Conservation (phyloP, 805 yeast genomes). For the Hanseniaspora lachancei region DNA sequence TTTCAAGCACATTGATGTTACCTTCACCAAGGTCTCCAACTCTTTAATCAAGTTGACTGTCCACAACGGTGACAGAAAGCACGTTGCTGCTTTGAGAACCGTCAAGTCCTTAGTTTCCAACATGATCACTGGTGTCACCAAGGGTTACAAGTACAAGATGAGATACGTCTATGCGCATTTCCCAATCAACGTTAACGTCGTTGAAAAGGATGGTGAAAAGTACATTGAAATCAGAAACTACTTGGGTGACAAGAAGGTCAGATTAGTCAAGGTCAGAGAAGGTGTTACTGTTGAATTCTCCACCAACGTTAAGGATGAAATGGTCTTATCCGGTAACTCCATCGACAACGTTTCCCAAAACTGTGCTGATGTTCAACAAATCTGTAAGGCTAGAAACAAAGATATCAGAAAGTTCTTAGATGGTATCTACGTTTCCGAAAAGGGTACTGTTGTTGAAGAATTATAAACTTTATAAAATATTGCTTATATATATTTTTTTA, state of each 20-base stretch:
- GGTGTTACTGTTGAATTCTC: constrained; percentile 84
- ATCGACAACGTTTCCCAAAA: constrained; percentile 94
- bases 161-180: constrained; percentile 99
- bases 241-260: constrained; percentile 97
- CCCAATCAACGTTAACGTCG: constrained; percentile 96
- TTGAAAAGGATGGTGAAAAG: constrained; percentile 60
- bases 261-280: constrained; percentile 71
- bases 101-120: constrained; percentile 90
- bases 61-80: constrained; percentile 99
- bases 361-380: constrained; percentile 96
- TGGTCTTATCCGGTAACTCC: constrained; percentile 86
- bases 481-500: neutral
- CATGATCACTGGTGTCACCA: constrained; percentile 96
- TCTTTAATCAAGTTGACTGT: constrained; percentile 75
- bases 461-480: constrained; percentile 19
- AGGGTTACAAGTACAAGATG: constrained; percentile 99
- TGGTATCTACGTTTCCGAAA: constrained; percentile 98
- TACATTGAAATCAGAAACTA: constrained; percentile 96
- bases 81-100: constrained; percentile 89
- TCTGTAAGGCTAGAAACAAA: constrained; percentile 98
- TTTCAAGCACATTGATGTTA: constrained; percentile 88
- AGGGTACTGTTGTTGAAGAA: constrained; percentile 73
- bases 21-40: constrained; percentile 68
- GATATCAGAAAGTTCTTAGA: constrained; percentile 99
- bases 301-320: constrained; percentile 83